Evolutionary conservation across 805 yeast species (phyloP).

Genomic region (Starmerella kuoi): DNA sequence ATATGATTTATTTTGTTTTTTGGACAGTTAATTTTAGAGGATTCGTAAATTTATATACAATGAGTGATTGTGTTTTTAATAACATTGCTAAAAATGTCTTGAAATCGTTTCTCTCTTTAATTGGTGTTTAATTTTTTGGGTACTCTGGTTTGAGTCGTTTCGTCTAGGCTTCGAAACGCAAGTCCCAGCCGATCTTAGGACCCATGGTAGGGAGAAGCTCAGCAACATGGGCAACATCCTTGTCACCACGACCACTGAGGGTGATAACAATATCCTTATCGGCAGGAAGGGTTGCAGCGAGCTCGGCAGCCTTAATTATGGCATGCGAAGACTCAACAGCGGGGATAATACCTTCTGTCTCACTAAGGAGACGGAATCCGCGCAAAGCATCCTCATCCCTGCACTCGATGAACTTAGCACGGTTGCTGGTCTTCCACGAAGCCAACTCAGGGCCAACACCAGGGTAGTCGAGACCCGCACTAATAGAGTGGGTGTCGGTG

Average conservation of each 20-base stretch:
- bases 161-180: constrained; percentile 44
- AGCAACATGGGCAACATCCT: constrained; percentile 96
- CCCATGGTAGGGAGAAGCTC: constrained; percentile 84
- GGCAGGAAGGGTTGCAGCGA: constrained; percentile 69
- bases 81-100: too few species aligned
- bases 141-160: neutral
- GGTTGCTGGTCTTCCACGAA: constrained; percentile 84
- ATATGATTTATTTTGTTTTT: too few species aligned
- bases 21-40: too few species aligned
- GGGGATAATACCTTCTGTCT: constrained; percentile 95
- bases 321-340: constrained; percentile 98
- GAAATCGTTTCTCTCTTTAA: too few species aligned
- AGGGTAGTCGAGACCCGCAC: constrained; percentile 98
- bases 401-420: constrained; percentile 84
- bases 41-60: too few species aligned
- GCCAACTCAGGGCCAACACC: constrained; percentile 99
- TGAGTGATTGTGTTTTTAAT: too few species aligned
- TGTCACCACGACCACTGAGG: constrained; percentile 97
- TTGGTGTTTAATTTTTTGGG: neutral
- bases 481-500: constrained; percentile 93
- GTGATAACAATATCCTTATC: constrained; percentile 78
- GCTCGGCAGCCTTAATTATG: constrained; percentile 74
- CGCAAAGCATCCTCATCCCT: constrained; percentile 89
- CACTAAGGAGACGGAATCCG: constrained; percentile 80
- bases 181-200: constrained; percentile 88